Conservation (phyloP, 495 filamentous ascomycete species). For the Aspergillus cavernicola region DNA sequence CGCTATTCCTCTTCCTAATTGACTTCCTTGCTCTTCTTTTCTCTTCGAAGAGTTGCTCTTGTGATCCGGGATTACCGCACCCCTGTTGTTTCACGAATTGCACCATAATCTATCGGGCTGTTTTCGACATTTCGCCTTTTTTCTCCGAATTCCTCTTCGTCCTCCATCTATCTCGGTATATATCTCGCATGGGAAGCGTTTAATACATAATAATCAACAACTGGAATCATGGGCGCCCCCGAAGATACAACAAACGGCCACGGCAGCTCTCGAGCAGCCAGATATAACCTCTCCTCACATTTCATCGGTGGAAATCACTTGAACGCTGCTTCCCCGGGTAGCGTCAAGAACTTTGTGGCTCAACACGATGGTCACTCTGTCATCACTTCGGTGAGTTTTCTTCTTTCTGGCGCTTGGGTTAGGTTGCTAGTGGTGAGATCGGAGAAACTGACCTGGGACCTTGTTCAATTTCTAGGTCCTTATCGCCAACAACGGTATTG, state of each 20-base stretch:
- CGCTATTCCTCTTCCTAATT: not conserved
- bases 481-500: conserved; percentile 99
- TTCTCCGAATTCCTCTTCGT: conserved; percentile 2
- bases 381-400: conserved; percentile 79
- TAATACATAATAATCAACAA: conserved; percentile 23
- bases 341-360: conserved; percentile 93
- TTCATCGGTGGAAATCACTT: conserved; percentile 94
- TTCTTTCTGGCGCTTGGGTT: not conserved
- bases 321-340: conserved; percentile 68
- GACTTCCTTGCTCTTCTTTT: not conserved
- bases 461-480: conserved; percentile 62
- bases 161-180: conserved; percentile 4
- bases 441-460: not conserved
- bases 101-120: conserved; percentile 10
- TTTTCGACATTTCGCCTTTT: conserved; percentile 2
- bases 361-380: conserved; percentile 90
- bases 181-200: conserved; percentile 24
- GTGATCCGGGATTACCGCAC: conserved; percentile 8
- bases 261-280: conserved; percentile 62
- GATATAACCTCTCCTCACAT: conserved; percentile 78
- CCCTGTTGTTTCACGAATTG: conserved; percentile 13
- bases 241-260: conserved; percentile 51
- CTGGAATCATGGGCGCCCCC: conserved; percentile 36
- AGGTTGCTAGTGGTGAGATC: not conserved
- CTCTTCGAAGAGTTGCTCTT: not conserved